Percentiles rank a stretch among this genome's conserved stretches.
Conservation (phyloP, 495 filamentous ascomycete species). For the Neurospora terricola region DNA sequence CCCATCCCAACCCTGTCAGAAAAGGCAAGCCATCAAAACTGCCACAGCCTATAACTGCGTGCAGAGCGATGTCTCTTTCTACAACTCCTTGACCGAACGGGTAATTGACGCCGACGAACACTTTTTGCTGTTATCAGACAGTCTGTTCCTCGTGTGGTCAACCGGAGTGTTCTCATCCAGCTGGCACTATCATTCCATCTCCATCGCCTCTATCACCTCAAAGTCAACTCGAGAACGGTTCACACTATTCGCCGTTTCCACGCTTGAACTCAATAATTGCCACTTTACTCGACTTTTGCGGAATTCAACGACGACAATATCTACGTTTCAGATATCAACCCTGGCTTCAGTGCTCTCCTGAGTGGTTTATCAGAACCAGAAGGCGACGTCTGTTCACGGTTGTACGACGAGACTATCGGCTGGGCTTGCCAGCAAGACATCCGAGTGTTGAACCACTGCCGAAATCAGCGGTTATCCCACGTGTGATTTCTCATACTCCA, state of each 20-base stretch:
- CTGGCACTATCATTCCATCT: background rate
- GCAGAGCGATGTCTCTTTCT: background rate
- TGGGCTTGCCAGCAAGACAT: background rate
- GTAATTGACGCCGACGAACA: background rate
- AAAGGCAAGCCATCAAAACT: background rate
- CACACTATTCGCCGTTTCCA: background rate
- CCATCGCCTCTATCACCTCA: background rate
- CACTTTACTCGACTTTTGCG: background rate
- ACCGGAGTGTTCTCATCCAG: background rate
- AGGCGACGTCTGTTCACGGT: background rate
- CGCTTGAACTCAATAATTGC: background rate
- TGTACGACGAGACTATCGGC: background rate
- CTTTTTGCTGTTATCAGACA: slow-evolving; percentile 6
- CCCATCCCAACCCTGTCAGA: background rate
- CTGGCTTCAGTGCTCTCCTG: background rate
- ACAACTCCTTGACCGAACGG: background rate
- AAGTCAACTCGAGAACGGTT: background rate
- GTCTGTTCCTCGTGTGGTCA: slow-evolving; percentile 4
- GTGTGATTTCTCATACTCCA: background rate
- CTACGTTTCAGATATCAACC: background rate
- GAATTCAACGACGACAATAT: background rate
- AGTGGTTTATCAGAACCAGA: background rate
- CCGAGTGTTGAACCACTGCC: background rate
- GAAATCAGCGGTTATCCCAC: background rate
- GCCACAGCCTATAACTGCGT: background rate